Evolutionary conservation across 345 rosid species (phyloP), one percentile per base, ranked within the genome.

Genomic region (Brassica juncea): DNA sequence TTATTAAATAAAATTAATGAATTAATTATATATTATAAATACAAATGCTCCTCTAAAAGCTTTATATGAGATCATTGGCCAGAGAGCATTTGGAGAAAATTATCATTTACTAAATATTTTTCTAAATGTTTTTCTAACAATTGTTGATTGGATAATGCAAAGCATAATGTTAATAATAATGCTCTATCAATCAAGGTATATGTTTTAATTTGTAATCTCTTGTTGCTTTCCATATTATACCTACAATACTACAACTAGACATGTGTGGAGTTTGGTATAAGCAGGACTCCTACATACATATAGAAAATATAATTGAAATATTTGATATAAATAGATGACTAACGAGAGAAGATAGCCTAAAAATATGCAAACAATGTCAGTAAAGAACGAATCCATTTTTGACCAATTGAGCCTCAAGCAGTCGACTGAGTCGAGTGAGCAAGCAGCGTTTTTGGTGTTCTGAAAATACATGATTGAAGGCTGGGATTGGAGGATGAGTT

Each of bases 401-500:
- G 66, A 64, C 47, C 47, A 64, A 35, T 54, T 64, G 66, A 71
- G 49, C 66, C 59, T 52, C 57, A 52, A 52, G 57, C 57, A 52
- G 57, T 77, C 58, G 63, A 71, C 66, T 61, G 54, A 52, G 57
- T 77, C 58, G 63, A 71, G 71, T 61, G 54, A 68, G 73, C 32
- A 31, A 30, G 62, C 31, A 69, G 44, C 16, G 28, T 70, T 58
- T 52, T 58, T 34, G 1, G 27, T 70, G 59, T 72, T n/a, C 14
- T 8, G 19, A 27, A 52, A 44, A 72, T 34, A 27, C 35, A 66
- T 65, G 68, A 66, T 72, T 57, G 73, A 72, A 66, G 82, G 14
- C 62, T 30, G 28, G 23, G 77, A 66, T 57, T 78, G 73, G 81
- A 72, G 23, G 77, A 58, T 71, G 64, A 52, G 67, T 42, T 67